These are phyloP conservation scores for Sclerotinia spermophila DNA, from an alignment of 2,329 filamentous ascomycete genomes.

Conservation along the genomic window DNA sequence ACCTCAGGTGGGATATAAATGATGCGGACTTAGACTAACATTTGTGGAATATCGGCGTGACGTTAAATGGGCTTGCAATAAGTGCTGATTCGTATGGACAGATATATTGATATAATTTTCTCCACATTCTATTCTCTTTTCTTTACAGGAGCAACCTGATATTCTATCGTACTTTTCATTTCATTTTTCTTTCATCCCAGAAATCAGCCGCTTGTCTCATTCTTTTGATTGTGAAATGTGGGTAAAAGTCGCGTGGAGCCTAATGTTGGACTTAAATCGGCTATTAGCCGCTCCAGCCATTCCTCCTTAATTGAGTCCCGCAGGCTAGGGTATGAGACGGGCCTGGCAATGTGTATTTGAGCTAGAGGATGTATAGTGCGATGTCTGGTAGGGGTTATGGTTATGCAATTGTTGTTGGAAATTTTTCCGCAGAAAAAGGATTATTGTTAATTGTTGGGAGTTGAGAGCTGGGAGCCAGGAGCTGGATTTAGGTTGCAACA, in stretches of 20 bases:
- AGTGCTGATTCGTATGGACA: background rate
- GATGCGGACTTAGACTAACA: background rate
- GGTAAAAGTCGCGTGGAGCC: background rate
- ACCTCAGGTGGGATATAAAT: background rate
- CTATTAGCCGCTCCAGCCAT: background rate
- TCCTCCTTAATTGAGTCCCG: background rate
- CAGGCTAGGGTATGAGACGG: background rate
- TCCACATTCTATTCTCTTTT: background rate
- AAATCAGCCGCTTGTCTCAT: background rate
- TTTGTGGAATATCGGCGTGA: too few relatives aligned
- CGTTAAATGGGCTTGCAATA: background rate
- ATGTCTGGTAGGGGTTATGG: background rate
- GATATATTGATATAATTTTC: background rate
- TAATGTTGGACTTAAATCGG: background rate
- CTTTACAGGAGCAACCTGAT: background rate
- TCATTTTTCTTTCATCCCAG: background rate
- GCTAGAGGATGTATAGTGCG: background rate
- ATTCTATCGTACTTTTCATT: background rate
- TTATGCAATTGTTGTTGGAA: background rate
- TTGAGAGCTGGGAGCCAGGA: background rate
- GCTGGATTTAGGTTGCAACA: background rate
- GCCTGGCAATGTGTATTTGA: too few relatives aligned
- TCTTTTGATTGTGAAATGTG: background rate
- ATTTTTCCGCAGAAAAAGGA: background rate
- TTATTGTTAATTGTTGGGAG: background rate